These are phyloP conservation scores for Vitis hybrid DNA, from an alignment of 177 flowering plant species.

Conservation along the genomic window DNA sequence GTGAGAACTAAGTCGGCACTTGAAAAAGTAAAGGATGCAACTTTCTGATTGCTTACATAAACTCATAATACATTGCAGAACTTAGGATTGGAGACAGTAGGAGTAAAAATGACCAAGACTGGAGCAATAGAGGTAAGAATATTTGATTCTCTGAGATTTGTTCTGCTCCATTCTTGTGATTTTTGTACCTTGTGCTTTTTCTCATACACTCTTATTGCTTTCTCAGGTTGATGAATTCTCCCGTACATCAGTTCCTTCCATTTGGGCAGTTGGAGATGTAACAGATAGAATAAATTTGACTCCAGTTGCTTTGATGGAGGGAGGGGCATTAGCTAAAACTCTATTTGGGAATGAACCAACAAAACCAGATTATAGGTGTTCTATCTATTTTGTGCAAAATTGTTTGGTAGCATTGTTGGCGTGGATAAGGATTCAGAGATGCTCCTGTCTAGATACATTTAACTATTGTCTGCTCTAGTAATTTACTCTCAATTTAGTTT, in stretches of 20 bases:
- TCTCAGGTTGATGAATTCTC: conserved; percentile 91
- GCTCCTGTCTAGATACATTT: background rate
- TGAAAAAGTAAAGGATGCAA: background rate
- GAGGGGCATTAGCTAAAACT: conserved; percentile 90
- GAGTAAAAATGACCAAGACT: conserved; percentile 69
- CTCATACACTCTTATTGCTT: conserved; percentile 1
- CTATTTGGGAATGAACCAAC: conserved; percentile 81
- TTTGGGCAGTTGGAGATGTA: conserved; percentile 99
- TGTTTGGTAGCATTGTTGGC: background rate
- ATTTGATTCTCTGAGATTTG: background rate
- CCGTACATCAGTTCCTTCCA: conserved; percentile 83
- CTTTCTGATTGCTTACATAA: background rate
- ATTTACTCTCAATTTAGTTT: too few relatives aligned
- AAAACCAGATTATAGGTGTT: conserved; percentile 89
- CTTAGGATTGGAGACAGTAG: conserved; percentile 80
- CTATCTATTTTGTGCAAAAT: background rate
- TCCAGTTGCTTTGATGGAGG: conserved; percentile 99
- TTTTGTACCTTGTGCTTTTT: background rate
- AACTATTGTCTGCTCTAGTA: background rate
- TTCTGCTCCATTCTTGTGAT: background rate
- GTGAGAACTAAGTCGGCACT: background rate
- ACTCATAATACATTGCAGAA: conserved; percentile 49
- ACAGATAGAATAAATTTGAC: conserved; percentile 92
- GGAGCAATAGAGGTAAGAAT: conserved; percentile 85
- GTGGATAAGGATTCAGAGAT: background rate